Evolutionary conservation across 2,329 filamentous ascomycete genomes (phyloP).

Genomic region (Fusarium sp.): DNA sequence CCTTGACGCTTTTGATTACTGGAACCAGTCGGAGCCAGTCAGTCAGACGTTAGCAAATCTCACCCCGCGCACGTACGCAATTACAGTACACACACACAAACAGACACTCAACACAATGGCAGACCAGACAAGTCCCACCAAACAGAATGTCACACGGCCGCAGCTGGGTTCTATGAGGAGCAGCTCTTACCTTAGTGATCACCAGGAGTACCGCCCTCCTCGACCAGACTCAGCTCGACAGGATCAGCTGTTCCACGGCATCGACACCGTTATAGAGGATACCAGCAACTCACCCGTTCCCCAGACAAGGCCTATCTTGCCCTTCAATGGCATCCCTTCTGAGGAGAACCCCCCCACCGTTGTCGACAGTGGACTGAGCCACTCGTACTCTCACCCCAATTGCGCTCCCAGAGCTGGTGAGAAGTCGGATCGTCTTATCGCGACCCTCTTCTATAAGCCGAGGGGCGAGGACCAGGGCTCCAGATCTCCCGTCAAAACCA

Average conservation of each 20-base stretch:
- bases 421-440: slow-evolving; percentile 64
- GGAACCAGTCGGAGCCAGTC: slow-evolving; percentile 11
- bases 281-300: slow-evolving; percentile 51
- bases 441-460: slow-evolving; percentile 72
- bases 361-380: slow-evolving; percentile 70
- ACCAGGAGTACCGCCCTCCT: slow-evolving; percentile 71
- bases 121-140: slow-evolving; percentile 46
- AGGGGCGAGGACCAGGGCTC: slow-evolving; percentile 47
- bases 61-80: slow-evolving; percentile 22
- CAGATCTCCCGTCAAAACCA: slow-evolving; percentile 44
- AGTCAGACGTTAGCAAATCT: slow-evolving; percentile 29
- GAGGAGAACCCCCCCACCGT: slow-evolving; percentile 68
- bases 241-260: slow-evolving; percentile 64
- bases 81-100: background rate
- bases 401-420: slow-evolving; percentile 65
- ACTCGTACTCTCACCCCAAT: slow-evolving; percentile 71
- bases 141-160: slow-evolving; percentile 54
- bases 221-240: slow-evolving; percentile 62
- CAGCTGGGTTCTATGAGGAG: slow-evolving; percentile 66
- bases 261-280: slow-evolving; percentile 73
- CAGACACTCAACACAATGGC: slow-evolving; percentile 43
- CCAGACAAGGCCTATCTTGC: slow-evolving; percentile 56
- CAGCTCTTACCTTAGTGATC: slow-evolving; percentile 70
- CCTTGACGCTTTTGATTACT: background rate
- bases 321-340: slow-evolving; percentile 70